A percentile compares a stretch with the other conserved stretches of the same genome.
Conservation (phyloP, 2,329 filamentous ascomycete genomes). For the Trichoderma oligosporum region DNA sequence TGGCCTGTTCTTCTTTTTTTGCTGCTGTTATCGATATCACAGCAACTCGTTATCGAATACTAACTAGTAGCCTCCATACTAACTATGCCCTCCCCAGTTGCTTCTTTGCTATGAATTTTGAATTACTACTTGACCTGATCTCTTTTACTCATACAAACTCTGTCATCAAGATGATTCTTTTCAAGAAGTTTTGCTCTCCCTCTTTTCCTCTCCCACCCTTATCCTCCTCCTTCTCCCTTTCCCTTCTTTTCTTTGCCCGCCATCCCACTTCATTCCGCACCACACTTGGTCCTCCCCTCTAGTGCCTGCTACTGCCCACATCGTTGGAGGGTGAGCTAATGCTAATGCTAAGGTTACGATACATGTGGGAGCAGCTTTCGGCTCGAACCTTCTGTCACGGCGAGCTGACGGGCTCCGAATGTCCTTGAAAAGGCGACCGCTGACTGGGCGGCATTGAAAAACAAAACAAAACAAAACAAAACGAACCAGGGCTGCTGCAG, state of each 20-base stretch:
- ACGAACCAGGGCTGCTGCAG: too few species aligned
- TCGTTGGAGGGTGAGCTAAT: constrained; percentile 3
- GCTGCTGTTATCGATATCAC: too few species aligned
- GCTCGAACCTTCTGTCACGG: not conserved
- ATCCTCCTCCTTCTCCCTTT: not conserved
- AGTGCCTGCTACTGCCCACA: constrained; percentile 3
- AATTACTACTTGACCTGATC: too few species aligned
- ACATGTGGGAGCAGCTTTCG: not conserved
- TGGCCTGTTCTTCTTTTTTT: too few species aligned
- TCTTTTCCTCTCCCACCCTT: not conserved
- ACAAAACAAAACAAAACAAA: too few species aligned
- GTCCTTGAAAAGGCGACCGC: too few species aligned
- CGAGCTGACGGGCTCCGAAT: not conserved
- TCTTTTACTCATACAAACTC: not conserved
- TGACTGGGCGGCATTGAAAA: not conserved
- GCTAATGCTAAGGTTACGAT: constrained; percentile 7
- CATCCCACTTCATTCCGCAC: constrained; percentile 3
- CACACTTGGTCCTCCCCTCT: not conserved
- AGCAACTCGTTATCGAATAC: too few species aligned
- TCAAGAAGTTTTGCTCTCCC: not conserved
- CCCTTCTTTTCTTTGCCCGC: not conserved
- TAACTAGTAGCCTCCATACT: not conserved
- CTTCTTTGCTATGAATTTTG: not conserved
- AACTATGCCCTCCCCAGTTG: not conserved
- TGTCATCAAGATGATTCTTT: too few species aligned